phyloP scores from a whole-genome alignment of 2,329 filamentous ascomycete species.

The Pleoardoris graminearum region DNA sequence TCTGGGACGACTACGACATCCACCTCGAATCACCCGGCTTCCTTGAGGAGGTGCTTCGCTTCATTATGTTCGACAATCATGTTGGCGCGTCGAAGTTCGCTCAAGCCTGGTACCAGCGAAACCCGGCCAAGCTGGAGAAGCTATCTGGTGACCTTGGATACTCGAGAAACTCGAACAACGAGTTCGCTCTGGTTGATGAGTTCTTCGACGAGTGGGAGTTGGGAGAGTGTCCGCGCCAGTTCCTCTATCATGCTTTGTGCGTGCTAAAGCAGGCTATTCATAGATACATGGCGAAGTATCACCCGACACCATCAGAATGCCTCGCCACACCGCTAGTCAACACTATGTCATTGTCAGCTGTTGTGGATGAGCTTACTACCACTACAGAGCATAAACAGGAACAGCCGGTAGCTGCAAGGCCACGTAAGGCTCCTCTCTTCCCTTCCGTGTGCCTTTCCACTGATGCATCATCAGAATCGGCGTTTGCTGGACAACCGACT shows the following conservation, averaged over 20 bases:
- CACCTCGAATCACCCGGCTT: constrained; percentile 34
- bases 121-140: constrained; percentile 25
- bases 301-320: constrained; percentile 4
- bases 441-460: neutral
- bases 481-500: neutral
- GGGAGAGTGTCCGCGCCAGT: constrained; percentile 25
- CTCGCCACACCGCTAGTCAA: neutral
- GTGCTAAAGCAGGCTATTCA: constrained; percentile 28
- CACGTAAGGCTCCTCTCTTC: constrained; percentile 4
- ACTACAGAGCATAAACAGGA: neutral
- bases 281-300: constrained; percentile 2
- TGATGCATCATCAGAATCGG: neutral
- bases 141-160: constrained; percentile 21
- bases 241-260: constrained; percentile 36
- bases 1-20: constrained; percentile 42
- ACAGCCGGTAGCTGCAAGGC: neutral
- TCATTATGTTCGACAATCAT: constrained; percentile 32
- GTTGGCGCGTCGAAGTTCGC: constrained; percentile 24
- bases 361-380: neutral
- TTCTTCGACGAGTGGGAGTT: constrained; percentile 34
- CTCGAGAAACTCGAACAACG: constrained; percentile 24
- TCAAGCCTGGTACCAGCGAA: constrained; percentile 23
- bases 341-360: neutral
- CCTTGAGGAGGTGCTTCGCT: constrained; percentile 31
- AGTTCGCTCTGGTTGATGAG: constrained; percentile 30